These are phyloP conservation scores for Capsicum baccatum DNA, from an alignment of 257 asterid species.

Conservation along the genomic window DNA sequence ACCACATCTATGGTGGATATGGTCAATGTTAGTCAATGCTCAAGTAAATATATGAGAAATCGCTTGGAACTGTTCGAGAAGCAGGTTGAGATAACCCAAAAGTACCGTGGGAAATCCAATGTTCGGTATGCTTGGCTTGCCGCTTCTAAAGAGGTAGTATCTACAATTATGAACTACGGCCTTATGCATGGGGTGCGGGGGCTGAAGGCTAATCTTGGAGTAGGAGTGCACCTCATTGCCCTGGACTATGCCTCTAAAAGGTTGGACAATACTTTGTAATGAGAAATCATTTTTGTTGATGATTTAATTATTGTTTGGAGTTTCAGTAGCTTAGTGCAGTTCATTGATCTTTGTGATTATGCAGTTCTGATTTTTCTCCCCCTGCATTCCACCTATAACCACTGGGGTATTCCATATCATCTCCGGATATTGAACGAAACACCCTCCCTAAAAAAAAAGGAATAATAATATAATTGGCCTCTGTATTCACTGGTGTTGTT, in stretches of 20 bases:
- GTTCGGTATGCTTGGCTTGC: slow-evolving; percentile 90
- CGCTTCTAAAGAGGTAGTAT: slow-evolving; percentile 55
- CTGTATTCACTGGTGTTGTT: not conserved
- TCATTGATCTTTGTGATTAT: slow-evolving; percentile 11
- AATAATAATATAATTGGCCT: not conserved
- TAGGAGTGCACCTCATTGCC: slow-evolving; percentile 75
- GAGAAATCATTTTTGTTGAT: slow-evolving; percentile 9
- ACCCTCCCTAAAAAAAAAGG: not conserved
- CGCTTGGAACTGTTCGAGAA: slow-evolving; percentile 75
- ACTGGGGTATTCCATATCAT: not conserved
- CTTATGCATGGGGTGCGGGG: slow-evolving; percentile 52
- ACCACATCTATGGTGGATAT: slow-evolving; percentile 44
- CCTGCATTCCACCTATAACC: not conserved
- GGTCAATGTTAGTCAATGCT: slow-evolving; percentile 51
- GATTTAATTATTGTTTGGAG: slow-evolving; percentile 28
- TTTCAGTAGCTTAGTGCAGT: not conserved
- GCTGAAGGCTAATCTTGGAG: slow-evolving; percentile 47
- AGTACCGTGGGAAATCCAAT: slow-evolving; percentile 74
- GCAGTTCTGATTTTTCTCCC: not conserved
- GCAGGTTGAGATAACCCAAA: slow-evolving; percentile 69
- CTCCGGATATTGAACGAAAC: not conserved
- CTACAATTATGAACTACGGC: slow-evolving; percentile 67
- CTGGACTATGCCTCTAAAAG: slow-evolving; percentile 68
- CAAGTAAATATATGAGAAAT: slow-evolving; percentile 46
- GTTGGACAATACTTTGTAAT: slow-evolving; percentile 43